Base-by-base conservation (phyloP, 805 yeast genomes). In the Yarrowia phangngaensis region DNA sequence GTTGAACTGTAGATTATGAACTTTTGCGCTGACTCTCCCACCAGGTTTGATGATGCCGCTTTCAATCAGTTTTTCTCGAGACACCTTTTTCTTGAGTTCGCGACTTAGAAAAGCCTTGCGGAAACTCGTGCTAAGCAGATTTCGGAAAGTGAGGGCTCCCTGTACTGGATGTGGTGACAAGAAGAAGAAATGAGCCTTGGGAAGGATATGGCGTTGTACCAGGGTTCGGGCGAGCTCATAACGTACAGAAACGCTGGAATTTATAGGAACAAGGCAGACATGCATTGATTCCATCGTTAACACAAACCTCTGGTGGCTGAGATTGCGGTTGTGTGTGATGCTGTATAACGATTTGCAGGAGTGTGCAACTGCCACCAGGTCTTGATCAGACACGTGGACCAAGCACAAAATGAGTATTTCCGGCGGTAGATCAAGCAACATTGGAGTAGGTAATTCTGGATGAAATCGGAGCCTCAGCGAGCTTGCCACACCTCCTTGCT, bases 391-490 rank as follows among this genome's bases (percentile, higher is more conserved):
- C 4, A 41, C 12, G 27, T 20, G 45, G 13, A 20, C 38, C 30
- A 17, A 27, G 15, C 24, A 16, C 9, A 31, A 35, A 7, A 50
- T 34, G 19, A 38, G 23, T 14, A 43, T 20, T 51, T 24, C 51
- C 51, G 52, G 54, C 19, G 64, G 63, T 28, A 52, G 64, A 17
- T 64, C 67, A 29, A 57, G 68, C 31, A 60, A 65, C 26, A 67
- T 69, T n/a, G 24, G 14, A 61, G 66, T 16, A 13, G 3, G 32
- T 4, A n/a, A n/a, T n/a, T n/a, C n/a, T n/a, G n/a, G n/a, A n/a
- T n/a, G n/a, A n/a, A n/a, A n/a, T n/a, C n/a, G n/a, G n/a, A n/a
- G n/a, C n/a, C n/a, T n/a, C n/a, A n/a, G n/a, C n/a, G n/a, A n/a
- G n/a, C n/a, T n/a, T n/a, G n/a, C n/a, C n/a, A n/a, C n/a, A n/a